Conservation (phyloP, 768 basidiomycete species). For the Leccinum sublutescens region DNA sequence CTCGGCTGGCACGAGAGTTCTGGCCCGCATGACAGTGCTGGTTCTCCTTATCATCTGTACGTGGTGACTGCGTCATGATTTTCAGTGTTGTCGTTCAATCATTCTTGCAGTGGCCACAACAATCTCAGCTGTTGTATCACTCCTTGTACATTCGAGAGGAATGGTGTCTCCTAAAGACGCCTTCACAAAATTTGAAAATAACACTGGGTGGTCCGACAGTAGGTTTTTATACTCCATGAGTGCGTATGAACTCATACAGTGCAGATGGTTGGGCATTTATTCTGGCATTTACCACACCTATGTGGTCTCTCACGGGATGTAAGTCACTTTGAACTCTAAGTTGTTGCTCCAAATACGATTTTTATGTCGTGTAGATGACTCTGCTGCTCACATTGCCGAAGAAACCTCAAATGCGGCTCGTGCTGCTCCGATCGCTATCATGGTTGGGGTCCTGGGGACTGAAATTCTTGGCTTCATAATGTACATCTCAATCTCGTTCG, state of each 20-base stretch:
- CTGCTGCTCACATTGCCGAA: constrained; percentile 47
- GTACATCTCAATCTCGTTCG: constrained; percentile 43
- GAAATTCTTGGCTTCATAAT: constrained; percentile 42
- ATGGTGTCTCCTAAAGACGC: constrained; percentile 18
- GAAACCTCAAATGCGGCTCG: constrained; percentile 43
- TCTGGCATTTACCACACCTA: constrained; percentile 26
- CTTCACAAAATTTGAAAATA: constrained; percentile 27
- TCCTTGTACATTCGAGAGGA: constrained; percentile 18
- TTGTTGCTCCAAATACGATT: not conserved
- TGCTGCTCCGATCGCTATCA: constrained; percentile 45
- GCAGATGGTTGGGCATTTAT: constrained; percentile 27
- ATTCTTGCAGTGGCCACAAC: constrained; percentile 19
- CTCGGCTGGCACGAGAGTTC: constrained; percentile 20
- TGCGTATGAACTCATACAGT: not conserved
- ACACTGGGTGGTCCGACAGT: constrained; percentile 25
- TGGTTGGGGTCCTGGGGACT: constrained; percentile 40
- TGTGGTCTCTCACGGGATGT: constrained; percentile 28
- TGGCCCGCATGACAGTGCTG: constrained; percentile 24
- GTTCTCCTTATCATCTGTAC: constrained; percentile 17
- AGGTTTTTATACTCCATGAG: not conserved
- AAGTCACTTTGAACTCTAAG: not conserved
- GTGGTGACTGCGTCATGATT: not conserved
- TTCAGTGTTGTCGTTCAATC: not conserved
- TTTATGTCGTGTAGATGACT: constrained; percentile 37
- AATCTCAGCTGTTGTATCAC: constrained; percentile 14